These are phyloP conservation scores for Erodium maritimum DNA, from an alignment of 345 rosid species.

Conservation along the genomic window DNA sequence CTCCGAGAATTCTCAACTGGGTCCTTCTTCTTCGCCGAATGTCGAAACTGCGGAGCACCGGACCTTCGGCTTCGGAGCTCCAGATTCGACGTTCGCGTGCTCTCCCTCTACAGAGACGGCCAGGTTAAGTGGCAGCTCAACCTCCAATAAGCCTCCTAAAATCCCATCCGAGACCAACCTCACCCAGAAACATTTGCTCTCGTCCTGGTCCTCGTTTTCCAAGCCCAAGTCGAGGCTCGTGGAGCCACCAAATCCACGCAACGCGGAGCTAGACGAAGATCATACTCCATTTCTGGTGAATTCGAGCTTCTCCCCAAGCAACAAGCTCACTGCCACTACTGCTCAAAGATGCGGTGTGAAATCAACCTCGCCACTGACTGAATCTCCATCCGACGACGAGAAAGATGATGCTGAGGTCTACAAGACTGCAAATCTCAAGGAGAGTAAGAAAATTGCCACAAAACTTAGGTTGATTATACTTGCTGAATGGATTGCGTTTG, in stretches of 20 bases:
- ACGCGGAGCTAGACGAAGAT: background rate
- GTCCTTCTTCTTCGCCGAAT: background rate
- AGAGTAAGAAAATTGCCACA: constrained; percentile 16
- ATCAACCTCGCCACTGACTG: background rate
- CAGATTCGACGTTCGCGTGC: background rate
- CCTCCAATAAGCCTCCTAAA: no score
- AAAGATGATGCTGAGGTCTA: constrained; percentile 30
- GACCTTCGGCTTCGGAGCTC: background rate
- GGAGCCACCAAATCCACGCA: background rate
- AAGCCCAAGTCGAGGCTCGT: background rate
- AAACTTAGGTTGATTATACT: constrained; percentile 17
- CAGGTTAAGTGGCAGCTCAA: no score
- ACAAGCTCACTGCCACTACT: background rate
- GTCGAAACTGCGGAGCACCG: background rate
- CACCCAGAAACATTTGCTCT: background rate
- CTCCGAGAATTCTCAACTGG: background rate
- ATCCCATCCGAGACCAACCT: background rate
- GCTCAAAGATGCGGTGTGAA: background rate
- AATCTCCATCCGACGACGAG: background rate
- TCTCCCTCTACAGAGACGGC: background rate
- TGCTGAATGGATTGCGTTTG: constrained; percentile 24
- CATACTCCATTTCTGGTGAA: background rate
- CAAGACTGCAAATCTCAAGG: constrained; percentile 12
- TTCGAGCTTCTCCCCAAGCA: background rate
- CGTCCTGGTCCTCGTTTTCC: background rate